Evolutionary conservation across 108 stramenopile genomes (phyloP), one percentile per base, ranked within the genome.

Genomic region (Nitzschia sp.): DNA sequence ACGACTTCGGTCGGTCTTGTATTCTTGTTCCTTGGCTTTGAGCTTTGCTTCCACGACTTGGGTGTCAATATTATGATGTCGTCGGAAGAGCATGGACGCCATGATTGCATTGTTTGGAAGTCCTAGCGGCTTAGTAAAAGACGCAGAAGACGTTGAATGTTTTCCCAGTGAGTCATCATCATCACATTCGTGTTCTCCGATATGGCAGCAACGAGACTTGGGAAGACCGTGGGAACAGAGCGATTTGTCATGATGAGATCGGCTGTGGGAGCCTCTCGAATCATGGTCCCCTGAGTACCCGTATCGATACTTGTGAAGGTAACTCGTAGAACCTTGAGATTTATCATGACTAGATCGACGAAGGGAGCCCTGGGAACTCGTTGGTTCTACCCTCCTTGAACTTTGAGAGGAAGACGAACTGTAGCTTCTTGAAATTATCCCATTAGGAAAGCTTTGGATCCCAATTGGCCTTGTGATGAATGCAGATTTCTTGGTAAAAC

Each of bases 41-140:
- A 76, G 28, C 56, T 76, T 76, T 48, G 45, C 68, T 64, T 69
- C 68, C n/a, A 76, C 75, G 41, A 57, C 62, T 30, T 58, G 29
- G 19, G 67, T 53, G 45, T 76, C 75, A 0, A 69, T 52, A 36
- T 58, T 68, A 33, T 76, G 47, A 36, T 76, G 68, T n/a, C 60
- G 66, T 28, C 69, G 74, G 33, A 80, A 80, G 22, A 80, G 80
- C 80, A 74, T 80, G 2, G 74, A 75, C 32, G 74, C 80, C 70
- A 80, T 71, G 47, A 80, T 74, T 4, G 80, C 70, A 57, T 80
- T 80, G 63, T 69, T 66, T 19, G 80, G 80, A 60, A 80, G 66
- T n/a, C 70, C 80, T 34, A 68, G 23, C 1, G 80, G 80, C 59
- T 80, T 80, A 5, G 59, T 53, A 31, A 52, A 63, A 5, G 73